Conservation (phyloP, 2,329 filamentous ascomycete genomes). For the Colletotrichum sansevieriae region DNA sequence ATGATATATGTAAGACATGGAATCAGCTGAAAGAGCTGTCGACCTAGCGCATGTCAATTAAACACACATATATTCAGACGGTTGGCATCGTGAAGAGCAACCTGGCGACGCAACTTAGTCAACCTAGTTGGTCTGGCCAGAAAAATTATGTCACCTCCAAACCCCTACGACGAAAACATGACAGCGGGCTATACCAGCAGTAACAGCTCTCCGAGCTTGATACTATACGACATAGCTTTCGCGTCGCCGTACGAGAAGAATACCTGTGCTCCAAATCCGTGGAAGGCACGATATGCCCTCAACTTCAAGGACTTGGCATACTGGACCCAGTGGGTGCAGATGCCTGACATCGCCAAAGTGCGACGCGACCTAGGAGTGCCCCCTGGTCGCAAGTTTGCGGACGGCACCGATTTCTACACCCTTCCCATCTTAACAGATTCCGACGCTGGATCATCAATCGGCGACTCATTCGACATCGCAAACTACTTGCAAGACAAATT, state of each 20-base stretch:
- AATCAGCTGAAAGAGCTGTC: no score
- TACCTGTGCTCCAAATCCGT: conserved; percentile 49
- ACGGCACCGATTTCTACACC: conserved; percentile 71
- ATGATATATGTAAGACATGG: no score
- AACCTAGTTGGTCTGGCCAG: no score
- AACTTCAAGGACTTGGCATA: conserved; percentile 57
- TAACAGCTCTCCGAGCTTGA: no score
- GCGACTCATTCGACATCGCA: conserved; percentile 77
- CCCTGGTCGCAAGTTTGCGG: conserved; percentile 65
- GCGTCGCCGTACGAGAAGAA: conserved; percentile 48
- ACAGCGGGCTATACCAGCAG: no score
- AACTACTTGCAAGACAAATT: conserved; percentile 67
- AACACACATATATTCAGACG: no score
- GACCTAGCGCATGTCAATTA: no score
- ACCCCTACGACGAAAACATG: no score
- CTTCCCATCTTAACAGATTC: conserved; percentile 69
- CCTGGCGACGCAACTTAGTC: no score
- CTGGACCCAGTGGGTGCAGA: conserved; percentile 59
- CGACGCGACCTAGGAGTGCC: conserved; percentile 61
- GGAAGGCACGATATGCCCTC: conserved; percentile 53
- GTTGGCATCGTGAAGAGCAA: no score
- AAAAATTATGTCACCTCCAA: no score
- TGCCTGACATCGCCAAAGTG: conserved; percentile 64
- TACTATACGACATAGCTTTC: conserved; percentile 57
- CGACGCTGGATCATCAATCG: conserved; percentile 55